These are phyloP conservation scores for Pseudoturritis turrita DNA, from an alignment of 345 rosid species.

Conservation along the genomic window DNA sequence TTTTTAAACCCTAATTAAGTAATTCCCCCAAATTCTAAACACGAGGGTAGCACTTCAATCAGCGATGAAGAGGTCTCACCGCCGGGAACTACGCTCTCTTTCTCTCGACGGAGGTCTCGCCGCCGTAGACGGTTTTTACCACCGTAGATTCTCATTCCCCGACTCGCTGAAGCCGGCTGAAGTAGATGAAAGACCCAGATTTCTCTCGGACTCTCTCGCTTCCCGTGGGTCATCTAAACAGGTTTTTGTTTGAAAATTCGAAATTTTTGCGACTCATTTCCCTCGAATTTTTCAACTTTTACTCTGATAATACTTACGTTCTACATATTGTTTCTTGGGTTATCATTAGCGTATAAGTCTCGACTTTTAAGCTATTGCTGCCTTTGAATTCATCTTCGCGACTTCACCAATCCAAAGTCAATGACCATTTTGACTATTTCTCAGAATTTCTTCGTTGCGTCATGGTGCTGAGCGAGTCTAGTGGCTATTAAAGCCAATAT, in stretches of 20 bases:
- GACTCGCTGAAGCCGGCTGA: neutral
- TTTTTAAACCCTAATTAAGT: too few species aligned
- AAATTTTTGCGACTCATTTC: neutral
- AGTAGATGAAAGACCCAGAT: neutral
- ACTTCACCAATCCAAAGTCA: neutral
- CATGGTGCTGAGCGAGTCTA: neutral
- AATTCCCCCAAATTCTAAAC: too few species aligned
- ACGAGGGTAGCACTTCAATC: too few species aligned
- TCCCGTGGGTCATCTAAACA: neutral
- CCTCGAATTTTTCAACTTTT: neutral
- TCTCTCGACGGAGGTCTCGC: neutral
- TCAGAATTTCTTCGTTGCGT: neutral
- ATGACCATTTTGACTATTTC: neutral
- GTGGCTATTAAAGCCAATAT: neutral
- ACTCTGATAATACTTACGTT: too few species aligned
- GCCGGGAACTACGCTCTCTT: neutral
- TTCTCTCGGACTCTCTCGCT: neutral
- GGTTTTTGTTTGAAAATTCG: neutral
- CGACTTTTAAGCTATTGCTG: neutral
- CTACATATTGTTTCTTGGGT: too few species aligned
- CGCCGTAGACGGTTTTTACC: neutral
- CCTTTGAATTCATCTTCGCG: too few species aligned
- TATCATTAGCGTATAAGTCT: neutral
- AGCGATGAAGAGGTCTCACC: neutral
- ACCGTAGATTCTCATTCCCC: neutral